Percentiles rank a stretch among this genome's conserved stretches.
These are phyloP conservation scores for Penicillium sp. DNA, from an alignment of 2,329 filamentous ascomycete genomes.

Conservation along the genomic window DNA sequence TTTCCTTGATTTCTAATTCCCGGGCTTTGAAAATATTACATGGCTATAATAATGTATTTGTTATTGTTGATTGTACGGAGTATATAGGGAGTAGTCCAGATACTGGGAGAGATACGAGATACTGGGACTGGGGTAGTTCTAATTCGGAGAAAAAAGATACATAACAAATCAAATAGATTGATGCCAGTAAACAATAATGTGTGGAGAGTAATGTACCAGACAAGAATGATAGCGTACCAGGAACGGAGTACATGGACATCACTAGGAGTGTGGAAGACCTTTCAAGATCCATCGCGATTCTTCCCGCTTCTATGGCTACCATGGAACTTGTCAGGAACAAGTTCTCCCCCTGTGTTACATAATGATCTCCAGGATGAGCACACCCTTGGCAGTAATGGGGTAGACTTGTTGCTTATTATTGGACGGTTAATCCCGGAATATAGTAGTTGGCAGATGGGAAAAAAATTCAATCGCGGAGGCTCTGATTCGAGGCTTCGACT, in stretches of 20 bases:
- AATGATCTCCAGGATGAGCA: constrained; percentile 17
- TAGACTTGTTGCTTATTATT: constrained; percentile 18
- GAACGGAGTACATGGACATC: not conserved
- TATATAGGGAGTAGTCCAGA: not conserved
- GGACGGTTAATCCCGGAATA: not conserved
- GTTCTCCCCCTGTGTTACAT: constrained; percentile 19
- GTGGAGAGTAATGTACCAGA: not conserved
- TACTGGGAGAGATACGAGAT: not conserved
- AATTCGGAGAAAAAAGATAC: not conserved
- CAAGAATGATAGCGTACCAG: not conserved
- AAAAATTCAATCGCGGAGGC: constrained; percentile 1
- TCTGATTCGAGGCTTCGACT: constrained; percentile 8
- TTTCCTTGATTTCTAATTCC: not conserved
- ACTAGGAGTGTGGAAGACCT: not conserved
- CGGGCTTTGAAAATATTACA: not conserved
- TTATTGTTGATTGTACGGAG: not conserved
- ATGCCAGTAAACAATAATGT: constrained; percentile 7
- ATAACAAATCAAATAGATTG: constrained; percentile 5
- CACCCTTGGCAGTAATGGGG: constrained; percentile 11
- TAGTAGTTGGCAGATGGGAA: not conserved
- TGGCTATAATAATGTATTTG: not conserved
- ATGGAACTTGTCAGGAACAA: constrained; percentile 14
- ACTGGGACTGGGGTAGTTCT: not conserved
- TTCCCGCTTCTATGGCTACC: constrained; percentile 11
- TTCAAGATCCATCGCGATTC: not conserved